Evolutionary conservation across 805 yeast genomes (phyloP), one percentile per base, ranked within the genome.

Genomic region (Nematodospora valgi): DNA sequence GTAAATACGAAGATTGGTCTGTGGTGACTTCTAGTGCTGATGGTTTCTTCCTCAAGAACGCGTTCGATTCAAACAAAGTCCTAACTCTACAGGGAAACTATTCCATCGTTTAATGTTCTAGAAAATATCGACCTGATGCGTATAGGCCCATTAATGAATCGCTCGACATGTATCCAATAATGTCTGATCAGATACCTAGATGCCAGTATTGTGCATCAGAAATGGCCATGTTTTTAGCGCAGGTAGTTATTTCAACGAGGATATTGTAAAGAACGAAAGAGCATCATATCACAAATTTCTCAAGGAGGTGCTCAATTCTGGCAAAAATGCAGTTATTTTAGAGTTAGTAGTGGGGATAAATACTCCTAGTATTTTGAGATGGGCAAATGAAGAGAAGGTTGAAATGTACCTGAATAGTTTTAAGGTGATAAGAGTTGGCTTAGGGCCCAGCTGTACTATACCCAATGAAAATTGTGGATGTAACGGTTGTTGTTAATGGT

Each of bases 11-110:
- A 12, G 22, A 29, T 3, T 34, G 27, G 30, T 28, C 29, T 18
- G 33, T 34, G 8, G 15, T 23, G 2, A 34, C 38, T 3, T 21
- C 30, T n/a, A 34, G 29, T 34, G 38, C 38, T 3, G 38, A 34
- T 17, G 38, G 38, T 11, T 34, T 34, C 15, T 34, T 34, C 17
- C 7, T 29, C 11, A 34, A 34, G 15, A 34, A 34, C 29, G 38
- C 23, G 12, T 34, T 34, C 14, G 29, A 34, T 20, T 23, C 27
- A 8, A 12, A 16, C 7, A 28, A 23, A 19, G 33, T 34, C 7
- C 20, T 34, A 4, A 28, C 32, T 11, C 25, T 26, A 11, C 38
- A 34, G 29, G 38, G 38, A 6, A 27, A 29, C 14, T 34, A 34
- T 24, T 29, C 30, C 7, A 21, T 24, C 15, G 23, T 34, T 11